Evolutionary conservation across 805 yeast species (phyloP).

Genomic region (Candida namnaoensis): DNA sequence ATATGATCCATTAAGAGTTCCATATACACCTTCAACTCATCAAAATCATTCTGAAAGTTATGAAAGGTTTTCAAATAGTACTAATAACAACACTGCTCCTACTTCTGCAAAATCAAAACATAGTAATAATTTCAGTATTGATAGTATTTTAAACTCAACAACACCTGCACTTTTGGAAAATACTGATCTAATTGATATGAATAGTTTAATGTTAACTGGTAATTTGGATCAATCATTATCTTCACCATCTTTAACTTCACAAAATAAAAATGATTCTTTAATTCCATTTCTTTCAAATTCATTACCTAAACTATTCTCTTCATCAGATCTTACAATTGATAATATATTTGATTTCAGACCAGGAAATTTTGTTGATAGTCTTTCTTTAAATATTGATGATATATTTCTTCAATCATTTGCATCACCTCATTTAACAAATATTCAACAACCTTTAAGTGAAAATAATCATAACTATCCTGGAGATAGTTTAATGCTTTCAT

Average conservation of each 20-base stretch:
- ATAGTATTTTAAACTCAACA: no score
- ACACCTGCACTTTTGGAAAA: no score
- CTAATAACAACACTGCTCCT: no score
- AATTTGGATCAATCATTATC: slow-evolving; percentile 5
- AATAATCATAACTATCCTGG: no score
- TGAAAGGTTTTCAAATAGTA: not conserved
- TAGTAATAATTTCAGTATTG: no score
- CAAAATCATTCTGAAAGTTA: not conserved
- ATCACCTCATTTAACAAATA: slow-evolving; percentile 3
- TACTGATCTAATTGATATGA: not conserved
- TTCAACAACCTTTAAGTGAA: no score
- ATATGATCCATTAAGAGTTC: no score
- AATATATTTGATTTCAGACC: not conserved
- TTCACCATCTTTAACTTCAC: no score
- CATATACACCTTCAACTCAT: not conserved
- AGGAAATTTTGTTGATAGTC: not conserved
- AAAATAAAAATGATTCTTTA: slow-evolving; percentile 7
- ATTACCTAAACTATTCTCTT: no score
- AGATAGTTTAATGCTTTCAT: no score
- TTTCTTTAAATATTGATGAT: slow-evolving; percentile 10
- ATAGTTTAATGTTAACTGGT: not conserved
- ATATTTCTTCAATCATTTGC: slow-evolving; percentile 14
- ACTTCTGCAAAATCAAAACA: no score
- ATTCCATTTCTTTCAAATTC: slow-evolving; percentile 3
- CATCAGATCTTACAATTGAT: no score